A percentile compares a stretch with the other conserved stretches of the same genome.
These are phyloP conservation scores for Paraphoma sp. DNA, from an alignment of 2,329 filamentous ascomycete genomes.

Conservation along the genomic window DNA sequence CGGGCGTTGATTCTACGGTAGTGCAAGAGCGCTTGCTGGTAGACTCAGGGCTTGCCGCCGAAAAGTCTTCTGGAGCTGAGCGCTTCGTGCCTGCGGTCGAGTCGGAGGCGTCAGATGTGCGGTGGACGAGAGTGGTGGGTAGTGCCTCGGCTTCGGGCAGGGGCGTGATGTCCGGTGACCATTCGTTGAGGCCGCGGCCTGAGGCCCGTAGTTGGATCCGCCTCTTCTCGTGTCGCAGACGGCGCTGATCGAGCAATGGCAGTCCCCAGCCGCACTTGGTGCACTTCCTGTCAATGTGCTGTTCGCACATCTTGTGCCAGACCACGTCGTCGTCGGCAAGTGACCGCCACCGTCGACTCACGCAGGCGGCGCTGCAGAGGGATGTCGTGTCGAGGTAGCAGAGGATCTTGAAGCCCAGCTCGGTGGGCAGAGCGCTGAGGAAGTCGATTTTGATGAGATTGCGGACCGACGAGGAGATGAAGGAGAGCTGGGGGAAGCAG, in stretches of 20 bases:
- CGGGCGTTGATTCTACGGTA: conserved; percentile 21
- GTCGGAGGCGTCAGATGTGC: conserved; percentile 20
- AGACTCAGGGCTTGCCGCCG: conserved; percentile 19
- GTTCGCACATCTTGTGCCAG: conserved; percentile 98
- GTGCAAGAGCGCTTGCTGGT: conserved; percentile 46
- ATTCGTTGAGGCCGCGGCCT: conserved; percentile 63
- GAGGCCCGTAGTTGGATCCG: conserved; percentile 77
- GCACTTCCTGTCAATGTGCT: conserved; percentile 93
- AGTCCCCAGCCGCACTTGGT: conserved; percentile 96
- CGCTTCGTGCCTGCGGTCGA: conserved; percentile 35
- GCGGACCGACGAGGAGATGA: conserved; percentile 86
- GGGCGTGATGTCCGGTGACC: conserved; percentile 59
- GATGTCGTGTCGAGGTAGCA: conserved; percentile 93
- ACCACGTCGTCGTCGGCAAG: conserved; percentile 97
- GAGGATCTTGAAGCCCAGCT: conserved; percentile 92
- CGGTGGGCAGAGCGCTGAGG: conserved; percentile 82
- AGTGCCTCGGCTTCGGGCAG: conserved; percentile 45
- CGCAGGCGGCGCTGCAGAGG: conserved; percentile 93
- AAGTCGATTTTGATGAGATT: conserved; percentile 99
- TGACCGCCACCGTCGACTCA: conserved; percentile 84
- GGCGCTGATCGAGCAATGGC: conserved; percentile 86
- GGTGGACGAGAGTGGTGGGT: conserved; percentile 15
- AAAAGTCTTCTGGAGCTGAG: conserved; percentile 26
- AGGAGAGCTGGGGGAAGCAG: conserved; percentile 96
- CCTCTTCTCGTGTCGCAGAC: conserved; percentile 83